A percentile compares a stretch with the other conserved stretches of the same genome.
These are phyloP conservation scores for Leishmania lainsoni DNA, from an alignment of 208 protist species.

Conservation along the genomic window DNA sequence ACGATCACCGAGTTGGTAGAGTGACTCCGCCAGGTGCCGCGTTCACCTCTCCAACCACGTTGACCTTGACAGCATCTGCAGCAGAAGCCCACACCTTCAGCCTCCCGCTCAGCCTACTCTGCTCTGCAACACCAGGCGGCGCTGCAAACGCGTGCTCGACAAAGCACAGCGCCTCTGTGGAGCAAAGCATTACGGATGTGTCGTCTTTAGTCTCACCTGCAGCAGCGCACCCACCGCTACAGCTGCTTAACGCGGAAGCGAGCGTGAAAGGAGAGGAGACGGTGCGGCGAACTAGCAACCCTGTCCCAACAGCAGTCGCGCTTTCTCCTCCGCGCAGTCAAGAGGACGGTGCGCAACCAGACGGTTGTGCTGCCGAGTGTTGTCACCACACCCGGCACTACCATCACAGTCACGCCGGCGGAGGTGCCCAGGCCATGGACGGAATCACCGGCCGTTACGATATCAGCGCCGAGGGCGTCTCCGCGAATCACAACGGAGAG, in stretches of 20 bases:
- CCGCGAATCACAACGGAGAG: not conserved
- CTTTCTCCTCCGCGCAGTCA: not conserved
- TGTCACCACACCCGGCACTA: not conserved
- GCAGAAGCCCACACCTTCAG: not conserved
- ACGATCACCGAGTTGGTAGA: not conserved
- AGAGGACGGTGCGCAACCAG: not conserved
- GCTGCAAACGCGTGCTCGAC: not conserved
- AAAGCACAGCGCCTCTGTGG: not conserved
- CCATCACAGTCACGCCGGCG: not conserved
- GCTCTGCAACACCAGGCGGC: not conserved
- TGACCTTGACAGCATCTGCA: not conserved
- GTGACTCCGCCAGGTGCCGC: not conserved
- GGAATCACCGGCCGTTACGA: not conserved
- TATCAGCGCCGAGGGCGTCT: not conserved
- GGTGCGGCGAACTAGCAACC: not conserved
- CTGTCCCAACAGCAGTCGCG: not conserved
- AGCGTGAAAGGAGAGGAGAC: not conserved
- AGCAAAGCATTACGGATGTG: not conserved
- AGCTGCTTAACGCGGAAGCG: not conserved
- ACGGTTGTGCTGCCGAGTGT: not conserved
- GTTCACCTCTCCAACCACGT: not conserved
- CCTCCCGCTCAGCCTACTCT: not conserved
- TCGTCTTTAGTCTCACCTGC: not conserved
- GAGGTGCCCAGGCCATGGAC: not conserved
- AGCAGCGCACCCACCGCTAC: not conserved